Evolutionary conservation across 1,284 basidiomycete genomes (phyloP), one percentile per base, ranked within the genome.

Genomic region (Fomitopsis palustris): DNA sequence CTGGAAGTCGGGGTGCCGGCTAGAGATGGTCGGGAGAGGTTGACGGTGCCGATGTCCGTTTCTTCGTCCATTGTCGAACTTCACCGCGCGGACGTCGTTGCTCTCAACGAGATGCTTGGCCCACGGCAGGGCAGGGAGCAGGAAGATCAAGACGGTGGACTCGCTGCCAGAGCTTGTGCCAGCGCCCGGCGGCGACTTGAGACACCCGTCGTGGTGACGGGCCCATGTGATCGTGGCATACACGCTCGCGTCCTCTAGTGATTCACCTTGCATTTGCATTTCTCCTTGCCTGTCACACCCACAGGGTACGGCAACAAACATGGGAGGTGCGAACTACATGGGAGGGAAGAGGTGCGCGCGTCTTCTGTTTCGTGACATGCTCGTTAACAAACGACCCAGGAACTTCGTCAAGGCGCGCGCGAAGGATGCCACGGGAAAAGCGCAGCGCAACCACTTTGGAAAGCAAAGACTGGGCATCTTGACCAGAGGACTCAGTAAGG

Each of bases 251-350:
- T 23, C n/a, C 49, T 0, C 21, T 17, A 31, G 21, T n/a, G 23
- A 27, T 4, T 8, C 17, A 17, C 6, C 8, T 19, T 57, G 23
- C 54, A 9, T 16, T 4, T 31, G 27, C 23, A 39, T 21, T 8
- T 33, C 37, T 10, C 16, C 17, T 14, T 35, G 49, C 14, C n/a
- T n/a, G n/a, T 31, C 25, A 23, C n/a, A n/a, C n/a, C n/a, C n/a
- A n/a, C n/a, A n/a, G 54, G 25, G 10, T 10, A 35, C 41, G 10
- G 3, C 5, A 33, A 45, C 16, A 25, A 21, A 17, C n/a, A 83
- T 82, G 81, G 69, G 74, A 3, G 83, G 83, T 5, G 82, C 83
- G 45, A 86, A 86, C 62, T 86, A 85, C 65, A 86, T 84, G 79
- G 84, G 84, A 19, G 84, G 84, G 37, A 82, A 78, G 69, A 76